These are phyloP conservation scores for Ceratocystis smalleyi DNA, from an alignment of 2,329 filamentous ascomycete genomes.

Conservation along the genomic window DNA sequence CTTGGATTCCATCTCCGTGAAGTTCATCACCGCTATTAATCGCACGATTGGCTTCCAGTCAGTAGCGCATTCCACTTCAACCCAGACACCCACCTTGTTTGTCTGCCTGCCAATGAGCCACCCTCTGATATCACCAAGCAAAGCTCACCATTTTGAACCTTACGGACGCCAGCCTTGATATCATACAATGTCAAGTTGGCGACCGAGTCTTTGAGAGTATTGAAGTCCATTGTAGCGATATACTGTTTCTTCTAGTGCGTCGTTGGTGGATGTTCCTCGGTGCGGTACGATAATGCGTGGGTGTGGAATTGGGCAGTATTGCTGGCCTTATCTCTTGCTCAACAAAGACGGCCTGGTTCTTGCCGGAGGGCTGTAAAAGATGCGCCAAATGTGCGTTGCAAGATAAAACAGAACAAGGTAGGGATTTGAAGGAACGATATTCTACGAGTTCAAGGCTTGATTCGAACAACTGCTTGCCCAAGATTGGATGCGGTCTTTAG, in stretches of 20 bases:
- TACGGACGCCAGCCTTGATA: conserved; percentile 83
- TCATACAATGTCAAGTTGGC: conserved; percentile 89
- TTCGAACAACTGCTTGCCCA: background rate
- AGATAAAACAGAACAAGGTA: background rate
- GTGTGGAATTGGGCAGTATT: background rate
- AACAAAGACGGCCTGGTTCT: background rate
- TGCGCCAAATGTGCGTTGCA: background rate
- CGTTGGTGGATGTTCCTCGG: background rate
- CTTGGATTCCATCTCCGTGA: conserved; percentile 79
- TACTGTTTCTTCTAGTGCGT: background rate
- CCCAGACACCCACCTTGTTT: too few species aligned
- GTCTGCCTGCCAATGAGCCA: background rate
- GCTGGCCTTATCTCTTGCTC: background rate
- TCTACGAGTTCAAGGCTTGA: background rate
- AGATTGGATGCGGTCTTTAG: background rate
- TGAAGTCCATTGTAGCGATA: conserved; percentile 57
- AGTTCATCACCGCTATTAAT: conserved; percentile 78
- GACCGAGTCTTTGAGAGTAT: conserved; percentile 70
- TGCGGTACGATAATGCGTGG: background rate
- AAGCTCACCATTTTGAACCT: conserved; percentile 81
- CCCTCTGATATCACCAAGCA: background rate
- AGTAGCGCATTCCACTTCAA: conserved; percentile 19
- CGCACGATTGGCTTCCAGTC: conserved; percentile 18
- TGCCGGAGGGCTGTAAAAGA: background rate
- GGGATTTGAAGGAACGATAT: background rate